phyloP scores from a whole-genome alignment of 2,329 filamentous ascomycete genomes.

The Lasiodiplodia hormozganensis region DNA sequence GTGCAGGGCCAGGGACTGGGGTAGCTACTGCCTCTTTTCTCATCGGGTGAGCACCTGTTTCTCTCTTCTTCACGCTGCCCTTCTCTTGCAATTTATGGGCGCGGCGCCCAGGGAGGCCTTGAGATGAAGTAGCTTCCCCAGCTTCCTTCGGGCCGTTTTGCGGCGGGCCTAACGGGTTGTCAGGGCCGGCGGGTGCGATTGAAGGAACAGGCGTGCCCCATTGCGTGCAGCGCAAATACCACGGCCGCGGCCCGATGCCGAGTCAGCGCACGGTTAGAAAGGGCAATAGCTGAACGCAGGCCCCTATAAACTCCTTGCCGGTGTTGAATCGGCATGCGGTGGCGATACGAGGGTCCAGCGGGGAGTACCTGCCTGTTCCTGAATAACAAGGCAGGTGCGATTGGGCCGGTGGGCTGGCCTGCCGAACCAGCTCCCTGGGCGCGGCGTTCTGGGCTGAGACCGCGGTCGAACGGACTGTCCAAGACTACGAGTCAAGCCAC shows the following conservation, averaged over 20 bases:
- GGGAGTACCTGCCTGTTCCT: slow-evolving; percentile 22
- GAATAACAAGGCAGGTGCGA: not conserved
- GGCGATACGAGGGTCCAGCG: not conserved
- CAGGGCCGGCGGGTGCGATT: not conserved
- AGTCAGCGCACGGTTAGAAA: slow-evolving; percentile 9
- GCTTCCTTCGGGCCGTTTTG: slow-evolving; percentile 1
- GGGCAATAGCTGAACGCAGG: not conserved
- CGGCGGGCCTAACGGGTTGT: not conserved
- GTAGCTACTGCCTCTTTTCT: not conserved
- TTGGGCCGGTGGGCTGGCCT: not conserved
- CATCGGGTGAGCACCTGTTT: not conserved
- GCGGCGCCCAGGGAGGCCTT: not conserved
- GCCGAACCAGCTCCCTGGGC: slow-evolving; percentile 10
- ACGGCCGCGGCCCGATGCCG: slow-evolving; percentile 7
- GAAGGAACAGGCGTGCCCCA: not conserved
- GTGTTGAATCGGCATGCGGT: not conserved
- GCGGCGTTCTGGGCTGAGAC: slow-evolving; percentile 4
- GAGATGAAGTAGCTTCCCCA: not conserved
- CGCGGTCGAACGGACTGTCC: not conserved
- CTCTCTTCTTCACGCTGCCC: not conserved
- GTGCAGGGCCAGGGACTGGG: not conserved
- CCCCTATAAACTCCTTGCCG: not conserved
- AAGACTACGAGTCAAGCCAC: not conserved
- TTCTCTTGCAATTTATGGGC: not conserved
- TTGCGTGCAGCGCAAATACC: slow-evolving; percentile 4